Conservation (phyloP, 805 yeast species). For the Cyberlindnera xylosilytica region DNA sequence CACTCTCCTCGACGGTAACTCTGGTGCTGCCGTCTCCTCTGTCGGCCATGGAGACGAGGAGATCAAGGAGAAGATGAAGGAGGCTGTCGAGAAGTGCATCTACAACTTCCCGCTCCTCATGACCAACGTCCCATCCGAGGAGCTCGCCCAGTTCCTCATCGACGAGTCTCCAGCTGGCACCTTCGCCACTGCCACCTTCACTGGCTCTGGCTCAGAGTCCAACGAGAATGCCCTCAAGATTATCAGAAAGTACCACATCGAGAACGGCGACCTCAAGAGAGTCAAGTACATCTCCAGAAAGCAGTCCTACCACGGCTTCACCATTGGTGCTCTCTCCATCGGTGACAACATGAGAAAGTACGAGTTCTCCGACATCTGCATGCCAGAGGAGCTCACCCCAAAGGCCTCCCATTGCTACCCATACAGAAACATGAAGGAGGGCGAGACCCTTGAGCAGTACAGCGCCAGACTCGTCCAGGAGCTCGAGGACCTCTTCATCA, state of each 20-base stretch:
- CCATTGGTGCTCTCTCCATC: slow-evolving; percentile 43
- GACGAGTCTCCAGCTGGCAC: slow-evolving; percentile 42
- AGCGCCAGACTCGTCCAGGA: slow-evolving; percentile 36
- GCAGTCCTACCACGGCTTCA: slow-evolving; percentile 48
- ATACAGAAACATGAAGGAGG: slow-evolving; percentile 27
- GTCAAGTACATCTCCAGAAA: slow-evolving; percentile 41
- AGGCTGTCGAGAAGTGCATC: slow-evolving; percentile 35
- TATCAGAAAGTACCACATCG: slow-evolving; percentile 44
- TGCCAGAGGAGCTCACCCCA: slow-evolving; percentile 26
- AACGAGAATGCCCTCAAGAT: slow-evolving; percentile 64
- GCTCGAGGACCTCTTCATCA: slow-evolving; percentile 39
- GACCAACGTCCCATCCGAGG: slow-evolving; percentile 38
- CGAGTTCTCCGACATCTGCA: slow-evolving; percentile 30
- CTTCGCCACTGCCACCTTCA: slow-evolving; percentile 41
- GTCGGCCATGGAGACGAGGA: slow-evolving; percentile 44
- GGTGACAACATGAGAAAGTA: slow-evolving; percentile 37
- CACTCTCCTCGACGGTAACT: slow-evolving; percentile 39
- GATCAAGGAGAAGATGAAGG: slow-evolving; percentile 36
- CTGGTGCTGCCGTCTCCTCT: slow-evolving; percentile 52
- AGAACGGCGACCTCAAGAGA: slow-evolving; percentile 40
- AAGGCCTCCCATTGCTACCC: slow-evolving; percentile 29
- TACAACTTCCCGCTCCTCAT: slow-evolving; percentile 35
- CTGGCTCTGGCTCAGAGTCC: slow-evolving; percentile 65
- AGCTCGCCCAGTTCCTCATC: slow-evolving; percentile 40
- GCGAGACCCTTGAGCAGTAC: slow-evolving; percentile 39